These are phyloP conservation scores for Leccinellum albellum DNA, from an alignment of 768 basidiomycete species.

Conservation along the genomic window DNA sequence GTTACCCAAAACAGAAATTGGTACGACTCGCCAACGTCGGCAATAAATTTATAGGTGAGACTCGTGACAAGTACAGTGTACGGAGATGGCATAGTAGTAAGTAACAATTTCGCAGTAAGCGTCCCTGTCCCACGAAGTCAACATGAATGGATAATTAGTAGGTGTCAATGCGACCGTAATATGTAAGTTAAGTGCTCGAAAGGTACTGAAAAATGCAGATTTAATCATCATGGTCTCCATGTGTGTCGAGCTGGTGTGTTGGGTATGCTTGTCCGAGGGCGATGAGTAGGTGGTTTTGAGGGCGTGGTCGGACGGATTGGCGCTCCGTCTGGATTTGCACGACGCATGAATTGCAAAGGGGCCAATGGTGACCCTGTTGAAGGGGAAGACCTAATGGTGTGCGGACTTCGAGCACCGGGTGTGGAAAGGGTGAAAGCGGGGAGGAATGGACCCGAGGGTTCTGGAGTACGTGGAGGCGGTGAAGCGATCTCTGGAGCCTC, in stretches of 20 bases:
- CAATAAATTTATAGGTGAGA: slow-evolving; percentile 16
- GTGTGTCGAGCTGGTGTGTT: slow-evolving; percentile 49
- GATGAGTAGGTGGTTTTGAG: slow-evolving; percentile 52
- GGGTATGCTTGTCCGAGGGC: slow-evolving; percentile 38
- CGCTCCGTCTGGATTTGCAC: slow-evolving; percentile 59
- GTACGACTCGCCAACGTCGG: neutral
- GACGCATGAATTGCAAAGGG: slow-evolving; percentile 80
- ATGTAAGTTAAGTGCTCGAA: slow-evolving; percentile 13
- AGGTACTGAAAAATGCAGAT: slow-evolving; percentile 13
- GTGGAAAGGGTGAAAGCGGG: slow-evolving; percentile 65
- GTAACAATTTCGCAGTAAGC: slow-evolving; percentile 18
- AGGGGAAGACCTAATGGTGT: slow-evolving; percentile 48
- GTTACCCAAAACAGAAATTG: slow-evolving; percentile 13
- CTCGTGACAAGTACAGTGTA: slow-evolving; percentile 26
- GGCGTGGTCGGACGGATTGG: slow-evolving; percentile 59
- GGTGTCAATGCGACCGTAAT: slow-evolving; percentile 11
- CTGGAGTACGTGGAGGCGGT: slow-evolving; percentile 59
- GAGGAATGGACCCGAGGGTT: slow-evolving; percentile 52
- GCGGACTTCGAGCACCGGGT: slow-evolving; percentile 43
- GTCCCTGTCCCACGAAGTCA: slow-evolving; percentile 26
- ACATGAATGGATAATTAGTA: slow-evolving; percentile 32
- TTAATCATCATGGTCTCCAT: slow-evolving; percentile 59
- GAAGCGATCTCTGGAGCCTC: slow-evolving; percentile 49
- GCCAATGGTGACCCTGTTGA: slow-evolving; percentile 71
- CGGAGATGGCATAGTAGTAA: slow-evolving; percentile 19